Conservation (phyloP, 2,329 filamentous ascomycete genomes). For the Colletotrichum chlorophyti region DNA sequence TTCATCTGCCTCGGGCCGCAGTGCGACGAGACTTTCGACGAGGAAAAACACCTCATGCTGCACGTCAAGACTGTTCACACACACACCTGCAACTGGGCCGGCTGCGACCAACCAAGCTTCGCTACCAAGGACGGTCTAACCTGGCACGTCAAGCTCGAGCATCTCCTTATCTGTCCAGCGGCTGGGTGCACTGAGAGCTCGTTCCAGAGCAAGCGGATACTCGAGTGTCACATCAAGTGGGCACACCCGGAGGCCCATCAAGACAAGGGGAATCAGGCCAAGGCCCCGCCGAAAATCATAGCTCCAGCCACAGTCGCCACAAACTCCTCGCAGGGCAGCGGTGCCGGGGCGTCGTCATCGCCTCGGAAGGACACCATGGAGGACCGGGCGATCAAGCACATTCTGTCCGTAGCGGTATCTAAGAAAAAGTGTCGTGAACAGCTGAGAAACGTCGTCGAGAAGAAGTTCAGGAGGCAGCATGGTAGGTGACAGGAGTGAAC, state of each 20-base stretch:
- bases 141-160: constrained; percentile 52
- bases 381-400: constrained; percentile 31
- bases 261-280: constrained; percentile 11
- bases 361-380: constrained; percentile 15
- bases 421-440: constrained; percentile 46
- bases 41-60: constrained; percentile 32
- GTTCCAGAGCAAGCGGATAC: constrained; percentile 41
- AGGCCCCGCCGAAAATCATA: constrained; percentile 18
- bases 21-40: constrained; percentile 35
- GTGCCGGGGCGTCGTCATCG: not conserved
- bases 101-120: constrained; percentile 44
- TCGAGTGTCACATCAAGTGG: constrained; percentile 45
- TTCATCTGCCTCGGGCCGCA: constrained; percentile 37
- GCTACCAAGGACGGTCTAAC: constrained; percentile 44
- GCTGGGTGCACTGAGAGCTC: constrained; percentile 44
- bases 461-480: constrained; percentile 38
- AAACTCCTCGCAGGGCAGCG: not conserved
- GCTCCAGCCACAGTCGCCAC: not conserved
- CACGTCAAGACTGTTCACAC: constrained; percentile 37
- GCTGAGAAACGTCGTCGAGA: constrained; percentile 42
- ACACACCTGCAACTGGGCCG: constrained; percentile 48
- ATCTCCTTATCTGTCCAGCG: constrained; percentile 49
- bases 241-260: constrained; percentile 38
- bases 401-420: constrained; percentile 37
- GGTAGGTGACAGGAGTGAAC: constrained; percentile 23